phyloP scores from a whole-genome alignment of 139 green algal species.

The Desmodesmus armatus region DNA sequence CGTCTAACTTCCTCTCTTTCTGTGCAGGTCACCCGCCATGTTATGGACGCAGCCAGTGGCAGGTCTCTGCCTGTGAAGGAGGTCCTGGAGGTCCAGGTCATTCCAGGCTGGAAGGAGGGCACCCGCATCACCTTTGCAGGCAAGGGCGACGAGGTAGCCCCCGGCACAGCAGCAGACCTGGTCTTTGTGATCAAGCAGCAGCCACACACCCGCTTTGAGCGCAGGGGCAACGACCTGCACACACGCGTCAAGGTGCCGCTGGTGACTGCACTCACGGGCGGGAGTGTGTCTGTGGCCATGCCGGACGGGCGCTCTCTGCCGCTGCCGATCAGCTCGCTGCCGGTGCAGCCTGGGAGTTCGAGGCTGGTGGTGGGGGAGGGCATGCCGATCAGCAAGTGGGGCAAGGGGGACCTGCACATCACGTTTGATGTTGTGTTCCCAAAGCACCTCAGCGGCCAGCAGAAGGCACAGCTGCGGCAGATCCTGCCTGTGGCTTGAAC shows the following conservation, averaged over 20 bases:
- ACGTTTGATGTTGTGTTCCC: constrained; percentile 82
- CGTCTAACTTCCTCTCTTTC: no score
- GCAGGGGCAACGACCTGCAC: constrained; percentile 89
- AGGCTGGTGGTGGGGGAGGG: constrained; percentile 74
- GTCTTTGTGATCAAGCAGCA: constrained; percentile 93
- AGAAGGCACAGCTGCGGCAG: constrained; percentile 38
- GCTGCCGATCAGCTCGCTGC: constrained; percentile 51
- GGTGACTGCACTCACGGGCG: constrained; percentile 62
- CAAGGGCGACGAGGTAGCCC: constrained; percentile 86
- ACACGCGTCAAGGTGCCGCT: constrained; percentile 52
- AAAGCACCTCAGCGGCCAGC: constrained; percentile 18
- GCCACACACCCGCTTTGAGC: constrained; percentile 81
- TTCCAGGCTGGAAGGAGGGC: constrained; percentile 93
- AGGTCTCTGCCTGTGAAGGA: constrained; percentile 46
- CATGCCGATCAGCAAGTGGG: constrained; percentile 86
- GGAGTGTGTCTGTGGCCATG: constrained; percentile 46
- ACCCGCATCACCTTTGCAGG: constrained; percentile 94
- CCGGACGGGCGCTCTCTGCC: constrained; percentile 73
- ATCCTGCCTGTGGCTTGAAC: constrained; percentile 19
- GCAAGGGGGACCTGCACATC: constrained; percentile 82
- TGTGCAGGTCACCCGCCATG: constrained; percentile 80
- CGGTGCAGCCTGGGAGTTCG: constrained; percentile 45
- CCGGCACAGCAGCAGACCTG: constrained; percentile 86
- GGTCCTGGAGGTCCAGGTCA: constrained; percentile 6
- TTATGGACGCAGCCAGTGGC: constrained; percentile 59